Evolutionary conservation across 148 eudicot species (phyloP), one percentile per base, ranked within the genome.

Genomic region (Silene latifolia): DNA sequence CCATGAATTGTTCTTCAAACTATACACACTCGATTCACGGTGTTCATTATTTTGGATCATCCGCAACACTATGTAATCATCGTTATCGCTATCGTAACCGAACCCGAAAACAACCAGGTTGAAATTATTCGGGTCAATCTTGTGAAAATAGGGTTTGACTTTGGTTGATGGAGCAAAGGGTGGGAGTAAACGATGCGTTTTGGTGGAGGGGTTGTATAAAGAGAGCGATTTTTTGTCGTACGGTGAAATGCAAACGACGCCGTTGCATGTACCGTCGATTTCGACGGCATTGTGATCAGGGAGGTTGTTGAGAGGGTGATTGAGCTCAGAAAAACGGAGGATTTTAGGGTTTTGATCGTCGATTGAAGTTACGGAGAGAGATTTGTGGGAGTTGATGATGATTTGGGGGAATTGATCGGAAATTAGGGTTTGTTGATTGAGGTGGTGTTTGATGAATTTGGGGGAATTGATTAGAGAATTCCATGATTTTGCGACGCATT

Each of bases 401-500:
- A 27, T 27, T 27, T 27, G 54, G 15, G 67, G 57, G 48, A 35
- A 3, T 3, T 48, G 11, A 32, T 61, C 46, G 51, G 67, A 73
- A 8, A 58, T 59, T 35, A 29, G 61, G 54, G 80, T 20, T 47
- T 62, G 56, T 35, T 35, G 42, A 7, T 71, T 63, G 25, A 71
- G 80, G 11, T 77, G 71, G 44, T 15, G 47, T 17, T 27, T 71
- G 63, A 71, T 71, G 74, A 77, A 77, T 63, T 71, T 71, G 10
- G 75, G 75, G 63, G 8, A 51, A n/a, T 63, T 77, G 54, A 77
- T 77, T 7, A 63, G 35, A 5, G 74, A 47, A 32, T 48, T 11
- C 70, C 80, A 77, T 29, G 80, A 77, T 77, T 77, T 77, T 18
- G 71, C 56, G 5, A 77, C 71, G 29, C 17, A 39, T 39, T 39